phyloP scores from a whole-genome alignment of 306 rosid genomes.

The Quercus variabilis region DNA sequence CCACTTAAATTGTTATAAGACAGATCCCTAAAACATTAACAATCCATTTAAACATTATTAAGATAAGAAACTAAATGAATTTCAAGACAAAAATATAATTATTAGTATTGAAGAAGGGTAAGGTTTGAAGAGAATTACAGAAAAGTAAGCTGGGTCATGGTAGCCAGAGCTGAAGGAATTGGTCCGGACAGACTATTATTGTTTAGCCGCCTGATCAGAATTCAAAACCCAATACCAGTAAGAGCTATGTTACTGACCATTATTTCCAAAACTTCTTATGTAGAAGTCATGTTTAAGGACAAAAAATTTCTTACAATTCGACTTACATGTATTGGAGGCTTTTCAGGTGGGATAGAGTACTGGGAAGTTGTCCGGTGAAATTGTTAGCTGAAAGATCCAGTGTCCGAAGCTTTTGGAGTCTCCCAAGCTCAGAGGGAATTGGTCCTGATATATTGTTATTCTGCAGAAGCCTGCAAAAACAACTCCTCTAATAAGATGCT shows the following conservation, averaged over 20 bases:
- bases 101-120: not conserved
- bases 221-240: constrained; percentile 26
- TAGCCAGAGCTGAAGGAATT: constrained; percentile 79
- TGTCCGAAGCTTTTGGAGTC: constrained; percentile 68
- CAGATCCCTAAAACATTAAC: constrained; percentile 61
- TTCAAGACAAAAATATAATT: not conserved
- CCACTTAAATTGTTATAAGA: constrained; percentile 82
- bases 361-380: constrained; percentile 74
- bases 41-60: constrained; percentile 1
- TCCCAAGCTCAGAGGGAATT: constrained; percentile 76
- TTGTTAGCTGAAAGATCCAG: constrained; percentile 85
- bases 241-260: not conserved
- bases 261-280: not conserved
- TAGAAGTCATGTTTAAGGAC: not conserved
- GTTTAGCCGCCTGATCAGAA: constrained; percentile 69
- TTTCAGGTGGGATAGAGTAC: constrained; percentile 53
- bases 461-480: constrained; percentile 61
- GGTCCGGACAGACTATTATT: constrained; percentile 73
- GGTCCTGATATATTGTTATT: constrained; percentile 75
- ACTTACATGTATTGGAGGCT: constrained; percentile 84
- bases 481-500: not conserved
- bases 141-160: constrained; percentile 69
- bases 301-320: not conserved
- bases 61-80: constrained; percentile 7
- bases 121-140: constrained; percentile 50